Evolutionary conservation across 352 stramenopile genomes (phyloP), one percentile per base, ranked within the genome.

Genomic region (Phytophthora agathidicida): DNA sequence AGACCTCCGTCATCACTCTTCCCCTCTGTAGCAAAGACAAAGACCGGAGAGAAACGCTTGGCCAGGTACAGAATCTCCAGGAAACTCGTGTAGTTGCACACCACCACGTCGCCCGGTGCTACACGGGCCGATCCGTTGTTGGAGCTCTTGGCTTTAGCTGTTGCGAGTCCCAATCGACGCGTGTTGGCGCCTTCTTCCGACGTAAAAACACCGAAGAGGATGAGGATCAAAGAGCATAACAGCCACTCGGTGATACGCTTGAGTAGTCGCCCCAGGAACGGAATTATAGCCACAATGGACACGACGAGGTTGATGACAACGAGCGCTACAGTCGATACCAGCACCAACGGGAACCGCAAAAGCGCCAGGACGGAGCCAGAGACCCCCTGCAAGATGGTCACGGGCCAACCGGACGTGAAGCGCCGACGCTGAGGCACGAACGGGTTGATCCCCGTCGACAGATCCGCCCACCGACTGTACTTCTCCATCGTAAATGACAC

Each of bases 361-460:
- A 91, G 37, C 10, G 68, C 71, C 22, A 93, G 63, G 20, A 73
- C 44, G 14, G 72, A 71, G 14, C 86, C 80, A 13, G 36, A 57
- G 23, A 81, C 37, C 24, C 83, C 48, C 55, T 89, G 75, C 14
- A 87, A 32, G 31, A 64, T 63, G 3, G 65, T 78, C 36, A 84
- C 46, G 0, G 59, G 50, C 26, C 82, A 60, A 20, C 65, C 78
- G 43, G 57, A 70, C 28, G 73, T 73, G 22, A 89, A 71, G 2
- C 75, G 78, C 65, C 80, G 75, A 58, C 83, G 75, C 65, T 88
- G 77, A 46, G 83, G 83, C 54, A 95, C 86, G 70, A 95, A 95
- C 58, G 86, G 86, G 65, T 95, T 95, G 57, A 92, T 88, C 23
- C 86, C 86, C 54, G 86, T 95, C 53, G 78, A 87, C 66, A 93